phyloP scores from a whole-genome alignment of 1,284 basidiomycete genomes.

The Stereum hirsutum region DNA sequence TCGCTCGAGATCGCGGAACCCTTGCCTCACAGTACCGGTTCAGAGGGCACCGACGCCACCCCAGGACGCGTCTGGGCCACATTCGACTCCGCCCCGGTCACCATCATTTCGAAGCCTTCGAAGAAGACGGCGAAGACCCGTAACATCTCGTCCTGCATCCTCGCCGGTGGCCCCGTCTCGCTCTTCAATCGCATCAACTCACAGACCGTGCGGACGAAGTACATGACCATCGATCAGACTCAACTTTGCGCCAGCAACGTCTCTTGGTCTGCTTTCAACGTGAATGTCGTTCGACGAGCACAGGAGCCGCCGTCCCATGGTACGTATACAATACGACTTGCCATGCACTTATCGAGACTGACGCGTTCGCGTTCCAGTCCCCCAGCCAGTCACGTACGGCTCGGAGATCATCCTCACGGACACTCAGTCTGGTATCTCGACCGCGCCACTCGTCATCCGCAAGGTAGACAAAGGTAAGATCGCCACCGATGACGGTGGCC shows the following conservation, averaged over 20 bases:
- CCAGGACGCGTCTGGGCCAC: slow-evolving; percentile 77
- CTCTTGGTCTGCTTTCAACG: slow-evolving; percentile 90
- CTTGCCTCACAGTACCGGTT: slow-evolving; percentile 32
- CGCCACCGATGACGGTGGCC: slow-evolving; percentile 75
- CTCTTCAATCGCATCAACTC: slow-evolving; percentile 96
- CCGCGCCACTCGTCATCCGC: slow-evolving; percentile 82
- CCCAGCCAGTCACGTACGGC: slow-evolving; percentile 84
- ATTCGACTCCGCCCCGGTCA: slow-evolving; percentile 86
- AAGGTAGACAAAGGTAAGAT: slow-evolving; percentile 90
- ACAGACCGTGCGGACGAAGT: slow-evolving; percentile 95
- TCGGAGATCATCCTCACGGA: slow-evolving; percentile 84
- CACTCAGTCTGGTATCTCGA: slow-evolving; percentile 74
- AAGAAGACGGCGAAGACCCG: slow-evolving; percentile 96
- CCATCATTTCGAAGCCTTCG: slow-evolving; percentile 94
- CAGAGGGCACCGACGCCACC: slow-evolving; percentile 41
- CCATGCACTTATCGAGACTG: too few relatives aligned
- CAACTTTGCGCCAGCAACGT: slow-evolving; percentile 81
- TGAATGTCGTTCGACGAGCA: slow-evolving; percentile 69
- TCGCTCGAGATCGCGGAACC: slow-evolving; percentile 77
- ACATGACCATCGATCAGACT: slow-evolving; percentile 84
- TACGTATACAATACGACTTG: too few relatives aligned
- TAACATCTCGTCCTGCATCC: slow-evolving; percentile 87
- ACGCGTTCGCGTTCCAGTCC: slow-evolving; percentile 32
- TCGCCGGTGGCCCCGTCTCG: slow-evolving; percentile 84
- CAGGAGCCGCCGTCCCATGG: slow-evolving; percentile 48